Base-by-base conservation (phyloP, 2,329 filamentous ascomycete genomes). In the Trichoderma hamatum region DNA sequence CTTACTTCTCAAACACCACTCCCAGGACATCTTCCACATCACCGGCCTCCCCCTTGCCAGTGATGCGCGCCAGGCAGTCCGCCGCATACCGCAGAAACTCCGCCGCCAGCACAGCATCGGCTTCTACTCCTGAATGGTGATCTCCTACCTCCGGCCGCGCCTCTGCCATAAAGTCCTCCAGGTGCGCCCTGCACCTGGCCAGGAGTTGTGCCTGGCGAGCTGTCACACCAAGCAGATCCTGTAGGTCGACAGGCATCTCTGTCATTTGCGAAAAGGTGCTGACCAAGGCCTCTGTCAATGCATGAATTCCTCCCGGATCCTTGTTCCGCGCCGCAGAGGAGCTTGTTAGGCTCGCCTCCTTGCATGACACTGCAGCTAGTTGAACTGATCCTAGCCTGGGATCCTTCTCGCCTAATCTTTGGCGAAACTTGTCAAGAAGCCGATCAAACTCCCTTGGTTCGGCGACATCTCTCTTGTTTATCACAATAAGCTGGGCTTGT, bases 1-100 rank as follows among this genome's bases (percentile, higher is more conserved):
- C 88, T 84, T 82, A 97, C 92, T 97, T 98, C 79, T 98, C 95
- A 82, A 99, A 99, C 4, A 99, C 94, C 26, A 99, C 94, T 0
- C 96, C 96, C 55, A 99, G 82, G 9, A 99, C 93, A 77, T 98
- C 96, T 78, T 99, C 95, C 19, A 98, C 93, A 79, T 98, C 95
- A 2, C 94, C 92, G 51, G 87, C 88, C 74, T 94, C 92, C 0
- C 94, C 94, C 67, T 88, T 88, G 0, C 96, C 96, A 1, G 94
- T 98, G 74, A 98, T 97, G 69, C 89, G 88, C 2, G 93, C 91
- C n/a, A 97, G 84, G 71, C 89, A 90, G 64, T 90, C 88, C 0
- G 93, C 94, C 14, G 94, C 94, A 72, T 88, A 89, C 54, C 96
- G 90, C 67, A 99, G 84, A 76, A 94, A 89, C 79, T 99, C 96